Conservation (phyloP, 2,329 filamentous ascomycete species). For the Aspergillus fischeri region DNA sequence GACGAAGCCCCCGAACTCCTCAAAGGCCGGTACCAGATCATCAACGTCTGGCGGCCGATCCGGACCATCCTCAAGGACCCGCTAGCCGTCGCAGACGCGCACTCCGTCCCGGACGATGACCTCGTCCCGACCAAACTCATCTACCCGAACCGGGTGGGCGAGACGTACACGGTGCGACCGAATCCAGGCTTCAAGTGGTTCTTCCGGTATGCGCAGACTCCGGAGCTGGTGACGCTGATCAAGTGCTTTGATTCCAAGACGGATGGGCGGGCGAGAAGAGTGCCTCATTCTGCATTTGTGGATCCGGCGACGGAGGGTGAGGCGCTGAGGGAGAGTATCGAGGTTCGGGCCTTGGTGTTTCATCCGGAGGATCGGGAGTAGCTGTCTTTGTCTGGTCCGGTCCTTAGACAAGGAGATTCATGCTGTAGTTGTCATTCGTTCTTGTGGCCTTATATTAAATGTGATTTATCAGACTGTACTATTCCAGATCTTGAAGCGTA, state of each 20-base stretch:
- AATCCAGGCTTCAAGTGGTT: slow-evolving; percentile 48
- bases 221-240: slow-evolving; percentile 55
- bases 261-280: slow-evolving; percentile 50
- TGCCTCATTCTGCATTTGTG: slow-evolving; percentile 55
- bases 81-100: slow-evolving; percentile 51
- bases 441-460: background rate
- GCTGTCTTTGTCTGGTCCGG: background rate
- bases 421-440: background rate
- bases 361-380: slow-evolving; percentile 38
- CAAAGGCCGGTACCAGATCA: slow-evolving; percentile 45
- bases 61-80: slow-evolving; percentile 52
- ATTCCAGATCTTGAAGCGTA: too few species aligned
- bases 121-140: slow-evolving; percentile 49
- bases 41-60: slow-evolving; percentile 52
- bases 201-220: slow-evolving; percentile 50
- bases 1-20: slow-evolving; percentile 43
- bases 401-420: background rate
- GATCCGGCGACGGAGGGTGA: slow-evolving; percentile 44
- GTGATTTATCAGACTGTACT: background rate
- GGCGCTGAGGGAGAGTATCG: slow-evolving; percentile 50
- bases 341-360: slow-evolving; percentile 54
- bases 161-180: slow-evolving; percentile 47
- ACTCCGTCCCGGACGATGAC: slow-evolving; percentile 48
- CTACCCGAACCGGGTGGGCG: slow-evolving; percentile 49
- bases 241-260: slow-evolving; percentile 60